These are phyloP conservation scores for Caryocar brasiliense DNA, from an alignment of 441 rosid genomes.

Conservation along the genomic window DNA sequence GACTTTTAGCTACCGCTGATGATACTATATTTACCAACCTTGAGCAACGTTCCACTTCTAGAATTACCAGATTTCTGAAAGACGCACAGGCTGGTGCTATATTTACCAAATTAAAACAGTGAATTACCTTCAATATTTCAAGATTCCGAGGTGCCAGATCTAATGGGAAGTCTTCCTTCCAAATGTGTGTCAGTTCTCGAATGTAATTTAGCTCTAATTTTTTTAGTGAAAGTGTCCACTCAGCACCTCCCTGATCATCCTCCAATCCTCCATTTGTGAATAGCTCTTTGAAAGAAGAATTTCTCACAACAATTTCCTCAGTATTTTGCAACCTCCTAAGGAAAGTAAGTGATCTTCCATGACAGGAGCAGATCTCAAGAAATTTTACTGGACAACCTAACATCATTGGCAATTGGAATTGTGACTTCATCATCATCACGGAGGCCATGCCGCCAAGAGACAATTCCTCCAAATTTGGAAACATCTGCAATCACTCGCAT, in stretches of 20 bases:
- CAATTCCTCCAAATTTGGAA: slow-evolving; percentile 9
- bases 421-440: background rate
- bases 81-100: slow-evolving; percentile 5
- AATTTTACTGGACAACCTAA: background rate
- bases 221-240: background rate
- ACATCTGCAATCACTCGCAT: slow-evolving; percentile 11
- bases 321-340: slow-evolving; percentile 2
- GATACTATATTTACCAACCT: no score
- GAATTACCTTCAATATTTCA: background rate
- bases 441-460: slow-evolving; percentile 1
- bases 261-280: background rate
- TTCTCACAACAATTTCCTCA: background rate
- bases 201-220: background rate
- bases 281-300: background rate
- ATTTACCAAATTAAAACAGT: background rate
- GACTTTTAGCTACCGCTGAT: no score
- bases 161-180: background rate
- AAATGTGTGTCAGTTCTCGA: background rate
- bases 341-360: background rate
- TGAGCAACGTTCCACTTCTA: no score
- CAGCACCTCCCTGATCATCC: background rate
- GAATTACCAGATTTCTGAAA: no score
- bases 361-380: background rate
- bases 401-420: background rate
- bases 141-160: background rate